phyloP scores from a whole-genome alignment of 345 rosid genomes.

The Microthlaspi erraticum region DNA sequence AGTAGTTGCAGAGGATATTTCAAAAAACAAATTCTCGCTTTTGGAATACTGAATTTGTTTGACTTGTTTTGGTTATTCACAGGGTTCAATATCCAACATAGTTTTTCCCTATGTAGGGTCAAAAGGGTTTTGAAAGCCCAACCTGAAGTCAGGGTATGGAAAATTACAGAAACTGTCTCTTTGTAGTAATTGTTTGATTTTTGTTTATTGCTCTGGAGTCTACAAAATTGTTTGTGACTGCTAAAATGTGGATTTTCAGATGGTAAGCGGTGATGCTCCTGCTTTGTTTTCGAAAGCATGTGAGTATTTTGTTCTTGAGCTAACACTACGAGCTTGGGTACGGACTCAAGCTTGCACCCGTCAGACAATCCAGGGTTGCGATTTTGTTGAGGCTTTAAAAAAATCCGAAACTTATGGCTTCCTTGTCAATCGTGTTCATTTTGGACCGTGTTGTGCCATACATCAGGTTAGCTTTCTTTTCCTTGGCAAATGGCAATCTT shows the following conservation, averaged over 20 bases:
- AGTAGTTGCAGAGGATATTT: neutral
- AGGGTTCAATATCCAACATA: conserved; percentile 4
- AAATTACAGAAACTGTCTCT: neutral
- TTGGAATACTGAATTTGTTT: neutral
- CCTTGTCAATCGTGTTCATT: conserved; percentile 19
- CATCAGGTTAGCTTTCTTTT: conserved; percentile 33
- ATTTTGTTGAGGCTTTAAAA: conserved; percentile 14
- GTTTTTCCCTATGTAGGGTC: conserved; percentile 49
- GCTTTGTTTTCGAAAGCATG: conserved; percentile 49
- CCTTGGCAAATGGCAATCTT: neutral
- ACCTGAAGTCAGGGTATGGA: conserved; percentile 46
- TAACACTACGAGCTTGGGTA: conserved; percentile 50
- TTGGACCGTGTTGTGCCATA: conserved; percentile 13
- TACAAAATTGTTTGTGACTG: neutral
- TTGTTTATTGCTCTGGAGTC: neutral
- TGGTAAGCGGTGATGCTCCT: conserved; percentile 47
- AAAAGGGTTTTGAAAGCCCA: conserved; percentile 50
- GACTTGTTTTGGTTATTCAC: conserved; percentile 6
- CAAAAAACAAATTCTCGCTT: neutral
- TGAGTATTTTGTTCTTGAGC: conserved; percentile 46
- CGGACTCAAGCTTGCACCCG: conserved; percentile 41
- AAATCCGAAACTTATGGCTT: conserved; percentile 22
- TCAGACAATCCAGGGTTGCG: conserved; percentile 24
- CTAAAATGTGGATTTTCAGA: conserved; percentile 20
- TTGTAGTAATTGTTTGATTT: neutral